A percentile compares a stretch with the other conserved stretches of the same genome.
These are phyloP conservation scores for Choiromyces venosus DNA, from an alignment of 495 filamentous ascomycete genomes.

Conservation along the genomic window DNA sequence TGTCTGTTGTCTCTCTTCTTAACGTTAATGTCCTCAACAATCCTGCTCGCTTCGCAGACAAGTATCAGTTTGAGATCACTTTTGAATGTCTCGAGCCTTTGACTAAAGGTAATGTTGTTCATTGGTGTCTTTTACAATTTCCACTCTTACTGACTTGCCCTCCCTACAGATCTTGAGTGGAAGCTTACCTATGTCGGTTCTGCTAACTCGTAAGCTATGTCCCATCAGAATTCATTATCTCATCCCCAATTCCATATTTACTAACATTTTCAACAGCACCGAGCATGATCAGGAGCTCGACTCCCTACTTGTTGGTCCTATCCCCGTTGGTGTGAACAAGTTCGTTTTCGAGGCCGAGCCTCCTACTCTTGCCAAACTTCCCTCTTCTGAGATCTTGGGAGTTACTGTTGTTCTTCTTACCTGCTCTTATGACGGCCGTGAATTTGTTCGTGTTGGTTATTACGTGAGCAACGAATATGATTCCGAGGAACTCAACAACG, in stretches of 20 bases:
- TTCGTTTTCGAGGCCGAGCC: slow-evolving; percentile 96
- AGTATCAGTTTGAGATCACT: slow-evolving; percentile 96
- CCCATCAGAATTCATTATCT: slow-evolving; percentile 7
- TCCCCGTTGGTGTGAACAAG: slow-evolving; percentile 95
- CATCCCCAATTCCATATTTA: slow-evolving; percentile 17
- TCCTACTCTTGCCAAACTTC: slow-evolving; percentile 81
- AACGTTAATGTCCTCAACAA: slow-evolving; percentile 95
- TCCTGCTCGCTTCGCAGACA: slow-evolving; percentile 78
- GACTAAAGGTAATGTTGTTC: slow-evolving; percentile 64
- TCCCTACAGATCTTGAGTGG: slow-evolving; percentile 82
- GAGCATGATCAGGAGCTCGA: slow-evolving; percentile 98
- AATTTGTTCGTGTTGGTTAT: slow-evolving; percentile 98
- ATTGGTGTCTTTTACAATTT: slow-evolving; percentile 3
- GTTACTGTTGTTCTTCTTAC: slow-evolving; percentile 96
- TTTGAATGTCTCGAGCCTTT: slow-evolving; percentile 93
- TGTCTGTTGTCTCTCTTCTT: slow-evolving; percentile 95
- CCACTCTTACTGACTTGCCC: slow-evolving; percentile 3
- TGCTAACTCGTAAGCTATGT: slow-evolving; percentile 73
- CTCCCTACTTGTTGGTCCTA: slow-evolving; percentile 88
- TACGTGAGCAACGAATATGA: slow-evolving; percentile 99
- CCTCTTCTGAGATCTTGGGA: slow-evolving; percentile 87
- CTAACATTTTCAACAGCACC: slow-evolving; percentile 53
- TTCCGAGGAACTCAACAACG: slow-evolving; percentile 74
- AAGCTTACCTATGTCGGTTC: slow-evolving; percentile 98
- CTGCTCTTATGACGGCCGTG: slow-evolving; percentile 90